Evolutionary conservation across 345 rosid genomes (phyloP).

Genomic region (Angophora floribunda): DNA sequence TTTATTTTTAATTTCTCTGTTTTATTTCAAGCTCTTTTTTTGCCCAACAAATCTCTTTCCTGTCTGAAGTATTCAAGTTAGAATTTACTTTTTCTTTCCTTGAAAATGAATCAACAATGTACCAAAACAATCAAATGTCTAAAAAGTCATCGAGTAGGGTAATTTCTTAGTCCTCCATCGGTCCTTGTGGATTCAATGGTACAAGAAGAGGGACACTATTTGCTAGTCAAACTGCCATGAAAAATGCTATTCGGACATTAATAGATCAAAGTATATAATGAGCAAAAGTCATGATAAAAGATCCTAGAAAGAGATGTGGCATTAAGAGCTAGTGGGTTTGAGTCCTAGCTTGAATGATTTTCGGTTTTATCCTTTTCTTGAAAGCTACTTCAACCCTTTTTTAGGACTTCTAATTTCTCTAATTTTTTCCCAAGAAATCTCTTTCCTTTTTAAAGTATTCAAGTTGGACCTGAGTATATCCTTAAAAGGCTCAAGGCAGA

Average conservation of each 20-base stretch:
- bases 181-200: not conserved
- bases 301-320: not conserved
- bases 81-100: not conserved
- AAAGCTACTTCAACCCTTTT: not conserved
- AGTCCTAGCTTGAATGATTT: not conserved
- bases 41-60: not conserved
- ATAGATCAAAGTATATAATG: not conserved
- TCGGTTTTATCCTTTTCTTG: not conserved
- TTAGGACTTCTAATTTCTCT: not conserved
- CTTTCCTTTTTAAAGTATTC: not conserved
- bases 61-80: not conserved
- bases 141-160: fast-evolving
- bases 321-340: not conserved
- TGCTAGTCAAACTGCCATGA: not conserved
- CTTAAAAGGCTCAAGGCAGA: too few relatives aligned
- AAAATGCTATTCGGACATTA: not conserved
- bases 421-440: not conserved
- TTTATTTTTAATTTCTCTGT: not conserved
- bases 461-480: too few relatives aligned
- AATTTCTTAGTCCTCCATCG: not conserved
- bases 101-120: too few relatives aligned
- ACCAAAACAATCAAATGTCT: not conserved
- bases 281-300: not conserved
- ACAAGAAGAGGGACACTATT: not conserved
- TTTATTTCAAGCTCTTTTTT: not conserved